phyloP scores from a whole-genome alignment of 2,329 filamentous ascomycete genomes.

The Xylaria sp. region DNA sequence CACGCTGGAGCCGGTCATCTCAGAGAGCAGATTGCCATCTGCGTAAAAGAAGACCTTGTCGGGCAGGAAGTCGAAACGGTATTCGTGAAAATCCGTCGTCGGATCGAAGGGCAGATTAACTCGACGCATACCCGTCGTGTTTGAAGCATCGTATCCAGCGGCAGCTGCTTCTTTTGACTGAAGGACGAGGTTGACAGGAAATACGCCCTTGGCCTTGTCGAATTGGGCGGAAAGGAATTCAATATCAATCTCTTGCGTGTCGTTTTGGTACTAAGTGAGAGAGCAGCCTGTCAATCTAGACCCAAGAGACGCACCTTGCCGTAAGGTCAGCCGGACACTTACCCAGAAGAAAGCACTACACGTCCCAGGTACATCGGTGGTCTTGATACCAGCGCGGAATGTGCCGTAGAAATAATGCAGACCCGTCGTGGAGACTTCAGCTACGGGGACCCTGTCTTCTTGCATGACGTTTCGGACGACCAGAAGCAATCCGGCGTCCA shows the following conservation, averaged over 20 bases:
- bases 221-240: conserved; percentile 79
- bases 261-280: conserved; percentile 72
- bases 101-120: conserved; percentile 73
- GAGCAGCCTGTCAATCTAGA: conserved; percentile 13
- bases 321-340: conserved; percentile 38
- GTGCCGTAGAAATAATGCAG: conserved; percentile 75
- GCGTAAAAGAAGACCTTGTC: conserved; percentile 74
- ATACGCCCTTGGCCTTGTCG: conserved; percentile 59
- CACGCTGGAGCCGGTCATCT: conserved; percentile 66
- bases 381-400: conserved; percentile 74
- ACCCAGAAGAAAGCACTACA: conserved; percentile 86
- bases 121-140: conserved; percentile 67
- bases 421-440: conserved; percentile 71
- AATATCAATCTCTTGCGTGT: conserved; percentile 83
- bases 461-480: conserved; percentile 59
- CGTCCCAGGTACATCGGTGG: conserved; percentile 70
- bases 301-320: not conserved
- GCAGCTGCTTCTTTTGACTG: conserved; percentile 70
- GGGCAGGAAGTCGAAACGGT: conserved; percentile 78
- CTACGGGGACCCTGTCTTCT: conserved; percentile 66
- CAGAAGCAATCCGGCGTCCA: conserved; percentile 65
- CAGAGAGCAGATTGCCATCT: conserved; percentile 67
- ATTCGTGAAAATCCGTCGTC: conserved; percentile 75
- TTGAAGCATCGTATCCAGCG: conserved; percentile 70
- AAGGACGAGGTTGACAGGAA: conserved; percentile 77